phyloP scores from a whole-genome alignment of 2,329 filamentous ascomycete genomes.

The Juglanconis oblonga region DNA sequence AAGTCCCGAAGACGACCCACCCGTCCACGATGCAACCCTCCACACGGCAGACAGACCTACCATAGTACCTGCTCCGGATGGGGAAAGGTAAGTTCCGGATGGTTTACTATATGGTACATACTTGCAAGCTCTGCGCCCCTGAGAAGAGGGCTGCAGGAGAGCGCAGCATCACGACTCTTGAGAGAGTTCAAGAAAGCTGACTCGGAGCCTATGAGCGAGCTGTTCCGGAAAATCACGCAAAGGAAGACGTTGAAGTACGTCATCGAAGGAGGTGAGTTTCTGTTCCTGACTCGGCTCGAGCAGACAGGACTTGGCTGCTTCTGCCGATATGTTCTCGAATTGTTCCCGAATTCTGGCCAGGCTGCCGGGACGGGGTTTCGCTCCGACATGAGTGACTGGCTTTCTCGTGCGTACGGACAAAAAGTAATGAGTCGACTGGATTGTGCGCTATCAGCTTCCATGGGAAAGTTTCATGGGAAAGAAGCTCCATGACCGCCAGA shows the following conservation, averaged over 20 bases:
- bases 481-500: too few relatives aligned
- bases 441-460: too few relatives aligned
- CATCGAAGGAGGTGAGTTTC: background rate
- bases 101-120: background rate
- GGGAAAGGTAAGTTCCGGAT: background rate
- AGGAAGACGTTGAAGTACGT: background rate
- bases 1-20: background rate
- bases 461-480: too few relatives aligned
- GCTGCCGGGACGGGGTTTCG: too few relatives aligned
- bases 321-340: slow-evolving; percentile 8
- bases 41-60: background rate
- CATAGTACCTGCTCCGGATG: background rate
- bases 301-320: background rate
- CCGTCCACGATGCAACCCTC: background rate
- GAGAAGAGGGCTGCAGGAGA: slow-evolving; percentile 5
- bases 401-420: too few relatives aligned
- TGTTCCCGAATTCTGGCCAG: background rate
- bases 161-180: background rate
- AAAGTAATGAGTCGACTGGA: too few relatives aligned
- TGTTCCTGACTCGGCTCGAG: slow-evolving; percentile 6
- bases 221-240: background rate
- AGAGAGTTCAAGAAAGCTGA: slow-evolving; percentile 4
- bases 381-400: too few relatives aligned
- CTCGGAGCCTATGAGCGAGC: slow-evolving; percentile 2
- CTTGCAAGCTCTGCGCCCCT: background rate